Base-by-base conservation (phyloP, 139 green algal genomes). In the Chlorella sp. region DNA sequence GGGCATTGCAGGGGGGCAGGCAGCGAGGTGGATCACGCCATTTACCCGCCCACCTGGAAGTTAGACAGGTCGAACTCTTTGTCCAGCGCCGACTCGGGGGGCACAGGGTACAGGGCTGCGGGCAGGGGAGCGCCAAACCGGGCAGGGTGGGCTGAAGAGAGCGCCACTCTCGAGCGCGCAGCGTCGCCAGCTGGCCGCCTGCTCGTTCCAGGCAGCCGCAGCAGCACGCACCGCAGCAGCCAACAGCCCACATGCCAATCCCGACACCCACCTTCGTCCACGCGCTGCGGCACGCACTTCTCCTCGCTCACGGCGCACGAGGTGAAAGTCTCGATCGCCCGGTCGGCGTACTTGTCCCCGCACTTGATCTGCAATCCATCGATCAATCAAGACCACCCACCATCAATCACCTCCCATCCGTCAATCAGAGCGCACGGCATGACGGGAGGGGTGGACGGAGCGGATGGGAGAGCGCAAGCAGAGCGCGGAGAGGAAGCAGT, bases 231-330 rank as follows among this genome's bases (percentile, higher is more conserved):
- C 45, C 12, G 45, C 12, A 11, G 14, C 11, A 53, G 45, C 14
- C 45, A 14, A 14, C 45, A 53, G 45, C 45, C 45, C 12, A 23
- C 45, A 14, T 11, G 19, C 15, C 23, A 15, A 17, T 31, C 15
- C 15, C 25, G 12, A 21, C 40, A 14, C 65, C 68, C 41, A 84
- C 83, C 81, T 21, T 80, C 60, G 64, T 95, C 90, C 38, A 87
- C 68, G 31, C 85, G 85, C 83, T 97, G 90, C 14, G 92, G 90
- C 33, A 97, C 93, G 77, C 93, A 97, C 80, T 91, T 91, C 79
- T 95, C 87, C 33, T 96, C 83, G 63, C 84, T 91, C 29, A 97
- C 84, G 8, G 92, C 93, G 75, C 93, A 97, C 9, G 88, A 86
- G 75, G 92, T 95, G 87, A 97, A 97, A 11, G 84, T 73, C 35